Percentiles rank a stretch among this genome's conserved stretches.
phyloP scores from a whole-genome alignment of 1,284 basidiomycete species.

The Ceratobasidium sp. region DNA sequence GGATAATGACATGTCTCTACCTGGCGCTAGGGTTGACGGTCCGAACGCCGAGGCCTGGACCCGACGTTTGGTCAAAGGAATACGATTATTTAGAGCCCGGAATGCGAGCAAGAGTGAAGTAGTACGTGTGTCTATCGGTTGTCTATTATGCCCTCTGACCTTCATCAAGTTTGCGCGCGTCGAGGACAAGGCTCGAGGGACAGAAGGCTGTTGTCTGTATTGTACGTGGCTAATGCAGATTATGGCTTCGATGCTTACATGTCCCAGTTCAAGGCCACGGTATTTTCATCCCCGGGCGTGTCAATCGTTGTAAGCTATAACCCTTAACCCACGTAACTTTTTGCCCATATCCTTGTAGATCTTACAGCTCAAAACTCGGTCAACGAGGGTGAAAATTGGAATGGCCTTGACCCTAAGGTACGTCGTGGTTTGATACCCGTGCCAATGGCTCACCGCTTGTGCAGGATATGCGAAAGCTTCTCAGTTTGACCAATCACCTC shows the following conservation, averaged over 20 bases:
- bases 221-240: not conserved
- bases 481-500: not conserved
- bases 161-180: not conserved
- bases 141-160: not conserved
- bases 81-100: not conserved
- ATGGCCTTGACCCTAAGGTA: not conserved
- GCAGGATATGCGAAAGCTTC: not conserved
- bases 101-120: constrained; percentile 1
- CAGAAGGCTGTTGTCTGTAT: not conserved
- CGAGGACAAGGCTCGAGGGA: not conserved
- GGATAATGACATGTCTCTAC: not conserved
- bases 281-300: not conserved
- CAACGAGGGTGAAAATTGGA: not conserved
- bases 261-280: constrained; percentile 4
- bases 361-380: not conserved
- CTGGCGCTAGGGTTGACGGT: not conserved
- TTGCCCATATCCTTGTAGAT: not conserved
- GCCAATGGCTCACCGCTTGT: not conserved
- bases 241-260: not conserved
- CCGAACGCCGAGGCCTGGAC: not conserved
- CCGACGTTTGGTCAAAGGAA: not conserved
- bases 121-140: not conserved
- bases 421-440: not conserved
- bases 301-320: not conserved
- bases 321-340: too few species aligned